Percentiles rank a stretch among this genome's conserved stretches.
Conservation (phyloP, 2,329 filamentous ascomycete genomes). For the Lecanicillium sp. region DNA sequence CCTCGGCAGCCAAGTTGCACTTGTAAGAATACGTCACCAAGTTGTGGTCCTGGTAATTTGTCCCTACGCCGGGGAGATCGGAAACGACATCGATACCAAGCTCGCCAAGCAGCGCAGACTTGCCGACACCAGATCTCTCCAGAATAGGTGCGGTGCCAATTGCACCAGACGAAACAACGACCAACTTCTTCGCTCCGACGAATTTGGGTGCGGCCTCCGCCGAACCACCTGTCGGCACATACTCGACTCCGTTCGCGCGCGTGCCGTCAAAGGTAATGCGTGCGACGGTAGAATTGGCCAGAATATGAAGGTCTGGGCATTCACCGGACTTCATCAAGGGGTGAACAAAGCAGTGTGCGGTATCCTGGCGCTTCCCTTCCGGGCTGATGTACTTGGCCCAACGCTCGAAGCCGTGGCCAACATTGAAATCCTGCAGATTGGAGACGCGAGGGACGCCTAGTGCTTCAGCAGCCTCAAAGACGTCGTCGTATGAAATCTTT, state of each 20-base stretch:
- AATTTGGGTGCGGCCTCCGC: not conserved
- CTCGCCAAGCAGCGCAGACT: conserved; percentile 34
- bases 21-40: conserved; percentile 45
- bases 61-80: conserved; percentile 44
- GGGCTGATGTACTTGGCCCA: conserved; percentile 42
- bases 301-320: conserved; percentile 48
- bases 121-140: conserved; percentile 53
- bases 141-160: conserved; percentile 46
- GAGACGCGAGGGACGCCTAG: conserved; percentile 42
- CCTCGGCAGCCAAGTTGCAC: conserved; percentile 35
- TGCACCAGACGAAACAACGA: conserved; percentile 42
- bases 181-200: conserved; percentile 48
- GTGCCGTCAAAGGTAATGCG: conserved; percentile 43
- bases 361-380: conserved; percentile 46
- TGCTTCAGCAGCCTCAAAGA: conserved; percentile 42
- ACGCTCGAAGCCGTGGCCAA: conserved; percentile 26
- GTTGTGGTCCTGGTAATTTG: conserved; percentile 41
- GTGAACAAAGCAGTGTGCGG: conserved; percentile 47
- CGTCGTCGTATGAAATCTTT: conserved; percentile 35
- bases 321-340: conserved; percentile 40
- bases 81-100: conserved; percentile 42
- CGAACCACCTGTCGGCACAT: conserved; percentile 17
- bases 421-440: conserved; percentile 43
- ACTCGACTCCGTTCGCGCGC: conserved; percentile 50
- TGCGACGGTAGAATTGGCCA: conserved; percentile 48